Evolutionary conservation across 371 early-diverging fungal species (phyloP).

Genomic region (Syncephalis plumigaleata): DNA sequence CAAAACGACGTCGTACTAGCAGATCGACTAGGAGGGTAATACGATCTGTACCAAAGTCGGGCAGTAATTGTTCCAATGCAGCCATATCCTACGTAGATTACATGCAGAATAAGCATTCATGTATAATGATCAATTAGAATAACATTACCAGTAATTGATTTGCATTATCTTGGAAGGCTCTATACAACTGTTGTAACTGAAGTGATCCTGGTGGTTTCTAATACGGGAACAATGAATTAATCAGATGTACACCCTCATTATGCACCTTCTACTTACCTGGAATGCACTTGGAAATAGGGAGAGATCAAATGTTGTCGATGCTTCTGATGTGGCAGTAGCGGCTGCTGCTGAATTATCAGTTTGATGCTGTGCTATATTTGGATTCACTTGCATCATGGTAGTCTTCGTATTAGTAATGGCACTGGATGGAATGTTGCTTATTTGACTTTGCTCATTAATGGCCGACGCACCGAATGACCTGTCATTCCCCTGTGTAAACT

Average conservation of each 20-base stretch:
- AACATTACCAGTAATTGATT: neutral
- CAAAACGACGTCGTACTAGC: slow-evolving; percentile 10
- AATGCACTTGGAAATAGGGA: slow-evolving; percentile 15
- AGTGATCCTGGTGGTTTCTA: slow-evolving; percentile 16
- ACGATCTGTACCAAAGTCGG: neutral
- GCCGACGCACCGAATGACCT: no score
- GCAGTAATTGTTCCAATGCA: neutral
- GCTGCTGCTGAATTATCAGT: neutral
- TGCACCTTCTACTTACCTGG: slow-evolving; percentile 2
- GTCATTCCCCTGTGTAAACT: no score
- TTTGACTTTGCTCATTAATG: no score
- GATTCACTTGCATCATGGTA: no score
- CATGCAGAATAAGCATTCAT: no score
- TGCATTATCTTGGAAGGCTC: slow-evolving; percentile 6
- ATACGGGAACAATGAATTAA: neutral
- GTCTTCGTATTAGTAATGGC: no score
- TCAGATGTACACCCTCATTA: neutral
- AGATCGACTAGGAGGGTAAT: slow-evolving; percentile 9
- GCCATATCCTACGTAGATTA: neutral
- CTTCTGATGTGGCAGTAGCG: slow-evolving; percentile 2
- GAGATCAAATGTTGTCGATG: slow-evolving; percentile 13
- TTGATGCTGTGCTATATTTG: no score
- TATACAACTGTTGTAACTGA: slow-evolving; percentile 14
- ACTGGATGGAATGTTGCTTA: no score
- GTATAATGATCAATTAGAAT: no score